Base-by-base conservation (phyloP, 805 yeast species). In the Metschnikowia gruessii region DNA sequence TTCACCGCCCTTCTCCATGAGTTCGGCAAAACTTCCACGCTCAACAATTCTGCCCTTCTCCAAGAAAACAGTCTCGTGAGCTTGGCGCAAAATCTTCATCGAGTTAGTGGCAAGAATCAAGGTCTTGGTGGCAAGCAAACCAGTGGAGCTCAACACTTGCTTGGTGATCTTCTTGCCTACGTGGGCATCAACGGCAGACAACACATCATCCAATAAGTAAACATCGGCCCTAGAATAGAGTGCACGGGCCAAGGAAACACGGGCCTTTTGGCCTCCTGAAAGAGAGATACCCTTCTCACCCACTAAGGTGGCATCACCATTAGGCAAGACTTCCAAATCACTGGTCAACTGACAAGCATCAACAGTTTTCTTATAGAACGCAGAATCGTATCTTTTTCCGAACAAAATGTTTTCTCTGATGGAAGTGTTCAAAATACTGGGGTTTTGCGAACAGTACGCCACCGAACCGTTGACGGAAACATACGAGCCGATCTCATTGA, bases 161-260 rank as follows among this genome's bases (percentile, higher is more conserved):
- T 76, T 68, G 51, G 79, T 74, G 43, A 81, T 76, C 43, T 73
- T 75, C 50, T 70, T 75, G 37, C 84, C 81, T 41, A 83, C 90
- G 58, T 83, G 83, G 2, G 86, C 81, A 66, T 83, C 90, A 16
- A 83, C 90, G 2, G 89, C 89, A 53, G 85, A 77, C 46, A 83
- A 66, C 21, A 83, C 72, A 59, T 83, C 90, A 65, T 83, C 90
- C 44, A 83, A 54, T 33, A 83, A 59, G 48, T 78, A 76, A 6
- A 82, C 68, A 61, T 82, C 86, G 2, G 77, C 72, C 44, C 81
- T 66, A 0, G 86, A 65, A 58, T 83, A 83, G 4, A 83, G 83
- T 0, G 88, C 87, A 56, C 90, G 74, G 0, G 89, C 89, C 36
- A 83, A 65, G 12, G 83, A 75, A 24, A 83, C 64, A 60, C 90